Base-by-base conservation (phyloP, 1,139 yeast species). In the Suhomyces atakaporum region DNA sequence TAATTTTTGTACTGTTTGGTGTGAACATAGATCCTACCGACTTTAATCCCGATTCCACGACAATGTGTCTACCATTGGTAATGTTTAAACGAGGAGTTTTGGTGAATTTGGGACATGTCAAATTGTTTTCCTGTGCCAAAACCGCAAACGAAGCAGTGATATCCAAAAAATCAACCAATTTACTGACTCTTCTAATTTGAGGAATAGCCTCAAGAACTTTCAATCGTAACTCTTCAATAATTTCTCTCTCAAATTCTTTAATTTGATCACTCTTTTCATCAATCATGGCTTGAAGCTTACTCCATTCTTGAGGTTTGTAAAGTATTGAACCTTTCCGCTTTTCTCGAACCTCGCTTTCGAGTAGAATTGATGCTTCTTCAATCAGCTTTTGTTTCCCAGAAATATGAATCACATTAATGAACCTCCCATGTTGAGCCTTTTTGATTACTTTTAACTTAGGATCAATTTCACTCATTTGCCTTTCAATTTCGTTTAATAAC, bases 41-140 rank as follows among this genome's bases (percentile, higher is more conserved):
- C 36, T 66, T 68, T 36, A 92, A 60, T 1, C 95, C 84, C 3
- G 81, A 76, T 53, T 92, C 97, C 2, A 92, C 98, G 9, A 88
- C 89, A n/a, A 86, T 58, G 58, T 92, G 97, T 15, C 97, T 69
- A 0, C 97, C 97, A 5, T 67, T 70, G 2, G 53, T 47, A 7
- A 83, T 69, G 2, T 66, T 60, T n/a, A 83, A 58, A 10, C 55
- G 65, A 18, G 62, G 60, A 1, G 71, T 54, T n/a, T 72, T 57
- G 27, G 74, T 73, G 26, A 90, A 60, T n/a, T 51, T 62, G 0
- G 98, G 98, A 36, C 88, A 66, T 0, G 74, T 77, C 36, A 89
- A 66, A 19, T 75, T 63, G 39, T 75, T 74, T 47, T 87, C 95
- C 16, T 62, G 57, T 0, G 97, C 83, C 5, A 90, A 57, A 1